Evolutionary conservation across 345 rosid species (phyloP).

Genomic region (Aquilaria malaccensis): DNA sequence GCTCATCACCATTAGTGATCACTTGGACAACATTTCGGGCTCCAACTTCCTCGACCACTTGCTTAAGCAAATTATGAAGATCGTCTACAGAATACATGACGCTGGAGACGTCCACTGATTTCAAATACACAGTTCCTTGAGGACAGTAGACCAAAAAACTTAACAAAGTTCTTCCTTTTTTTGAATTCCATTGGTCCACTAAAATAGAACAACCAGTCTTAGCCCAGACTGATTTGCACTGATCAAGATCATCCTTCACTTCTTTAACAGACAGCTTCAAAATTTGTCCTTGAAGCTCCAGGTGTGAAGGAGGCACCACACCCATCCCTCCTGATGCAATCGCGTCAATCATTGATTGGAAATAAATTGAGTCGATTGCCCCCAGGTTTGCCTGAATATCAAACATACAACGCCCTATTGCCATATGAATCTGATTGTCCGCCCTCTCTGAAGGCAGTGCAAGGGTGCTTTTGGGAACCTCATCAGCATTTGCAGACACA

Average conservation of each 20-base stretch:
- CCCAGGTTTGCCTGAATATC: constrained; percentile 63
- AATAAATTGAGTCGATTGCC: constrained; percentile 48
- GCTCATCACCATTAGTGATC: constrained; percentile 58
- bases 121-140: constrained; percentile 52
- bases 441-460: constrained; percentile 22
- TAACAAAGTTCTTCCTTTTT: constrained; percentile 33
- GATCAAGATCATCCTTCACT: constrained; percentile 42
- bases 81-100: constrained; percentile 35
- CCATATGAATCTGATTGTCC: constrained; percentile 30
- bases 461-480: constrained; percentile 12
- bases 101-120: constrained; percentile 47
- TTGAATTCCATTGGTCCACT: constrained; percentile 54
- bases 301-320: constrained; percentile 39
- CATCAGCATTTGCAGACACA: constrained; percentile 22
- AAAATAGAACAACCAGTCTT: constrained; percentile 65
- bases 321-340: constrained; percentile 46
- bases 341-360: constrained; percentile 53
- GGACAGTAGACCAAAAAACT: constrained; percentile 51
- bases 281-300: constrained; percentile 61
- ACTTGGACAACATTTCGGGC: constrained; percentile 62
- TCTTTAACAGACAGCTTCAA: constrained; percentile 63
- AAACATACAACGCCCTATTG: constrained; percentile 49
- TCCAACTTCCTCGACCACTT: constrained; percentile 74
- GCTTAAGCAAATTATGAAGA: constrained; percentile 45
- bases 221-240: constrained; percentile 34